Conservation (phyloP, 495 filamentous ascomycete genomes). For the Penicillium fimorum region DNA sequence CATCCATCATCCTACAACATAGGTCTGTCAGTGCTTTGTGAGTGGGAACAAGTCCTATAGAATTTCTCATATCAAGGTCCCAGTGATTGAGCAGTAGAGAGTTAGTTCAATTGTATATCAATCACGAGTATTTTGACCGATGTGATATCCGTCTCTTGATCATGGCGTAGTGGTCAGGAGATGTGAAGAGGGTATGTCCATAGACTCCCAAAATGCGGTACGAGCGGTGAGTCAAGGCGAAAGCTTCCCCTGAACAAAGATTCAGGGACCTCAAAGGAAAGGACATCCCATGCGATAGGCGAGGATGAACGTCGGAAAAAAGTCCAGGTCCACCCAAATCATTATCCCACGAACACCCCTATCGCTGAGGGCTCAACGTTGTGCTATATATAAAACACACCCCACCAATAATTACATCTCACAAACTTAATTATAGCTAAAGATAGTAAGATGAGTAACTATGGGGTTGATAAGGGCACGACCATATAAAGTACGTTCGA, state of each 20-base stretch:
- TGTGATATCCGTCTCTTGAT: background rate
- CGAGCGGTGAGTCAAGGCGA: background rate
- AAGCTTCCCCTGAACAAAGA: background rate
- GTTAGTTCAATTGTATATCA: background rate
- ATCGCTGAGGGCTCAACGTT: background rate
- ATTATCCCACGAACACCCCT: constrained; percentile 10
- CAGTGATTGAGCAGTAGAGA: background rate
- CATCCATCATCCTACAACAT: background rate
- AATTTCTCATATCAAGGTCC: background rate
- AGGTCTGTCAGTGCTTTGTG: background rate
- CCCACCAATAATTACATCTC: constrained; percentile 16
- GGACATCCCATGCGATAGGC: background rate
- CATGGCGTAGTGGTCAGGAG: background rate
- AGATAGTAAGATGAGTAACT: constrained; percentile 16
- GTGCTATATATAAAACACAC: constrained; percentile 2
- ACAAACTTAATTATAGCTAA: constrained; percentile 10
- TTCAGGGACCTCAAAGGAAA: background rate
- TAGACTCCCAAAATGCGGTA: background rate
- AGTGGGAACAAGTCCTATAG: background rate
- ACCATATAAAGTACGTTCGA: constrained; percentile 1
- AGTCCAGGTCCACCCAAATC: constrained; percentile 3
- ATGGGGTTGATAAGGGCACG: constrained; percentile 10
- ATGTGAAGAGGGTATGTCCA: background rate
- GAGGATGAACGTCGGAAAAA: constrained; percentile 6
- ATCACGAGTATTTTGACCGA: background rate